These are phyloP conservation scores for Acidomyces sp. DNA, from an alignment of 495 filamentous ascomycete species.

Conservation along the genomic window DNA sequence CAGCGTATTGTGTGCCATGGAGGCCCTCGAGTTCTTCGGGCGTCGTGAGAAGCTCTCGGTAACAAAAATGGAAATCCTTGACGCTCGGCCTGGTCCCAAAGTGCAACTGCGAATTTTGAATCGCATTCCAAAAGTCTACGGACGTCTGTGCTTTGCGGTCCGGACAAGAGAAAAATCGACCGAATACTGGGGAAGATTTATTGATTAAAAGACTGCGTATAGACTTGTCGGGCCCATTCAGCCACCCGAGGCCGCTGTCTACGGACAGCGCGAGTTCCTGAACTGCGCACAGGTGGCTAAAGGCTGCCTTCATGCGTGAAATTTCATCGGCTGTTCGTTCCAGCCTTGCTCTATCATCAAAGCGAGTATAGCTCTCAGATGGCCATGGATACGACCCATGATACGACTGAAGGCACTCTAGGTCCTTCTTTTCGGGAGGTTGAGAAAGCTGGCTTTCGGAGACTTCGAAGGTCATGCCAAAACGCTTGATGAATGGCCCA, in stretches of 20 bases:
- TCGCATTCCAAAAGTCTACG: slow-evolving; percentile 23
- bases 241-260: slow-evolving; percentile 45
- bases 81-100: slow-evolving; percentile 1
- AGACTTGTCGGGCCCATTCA: slow-evolving; percentile 33
- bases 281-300: slow-evolving; percentile 32
- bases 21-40: slow-evolving; percentile 5
- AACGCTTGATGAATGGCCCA: slow-evolving; percentile 36
- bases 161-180: slow-evolving; percentile 8
- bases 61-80: slow-evolving; percentile 17
- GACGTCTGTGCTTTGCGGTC: slow-evolving; percentile 22
- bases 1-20: slow-evolving; percentile 1
- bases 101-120: slow-evolving; percentile 6
- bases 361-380: slow-evolving; percentile 36
- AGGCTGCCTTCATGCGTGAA: slow-evolving; percentile 35
- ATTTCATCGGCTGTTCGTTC: slow-evolving; percentile 42
- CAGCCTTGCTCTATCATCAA: slow-evolving; percentile 31
- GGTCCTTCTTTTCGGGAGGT: slow-evolving; percentile 32
- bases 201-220: slow-evolving; percentile 21
- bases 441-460: slow-evolving; percentile 29
- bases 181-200: slow-evolving; percentile 24
- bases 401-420: slow-evolving; percentile 30
- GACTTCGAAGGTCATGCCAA: slow-evolving; percentile 45
- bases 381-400: slow-evolving; percentile 46
- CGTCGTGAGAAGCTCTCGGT: not conserved
- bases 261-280: slow-evolving; percentile 41